Base-by-base conservation (phyloP, 352 stramenopile genomes). In the Phytophthora melonis region DNA sequence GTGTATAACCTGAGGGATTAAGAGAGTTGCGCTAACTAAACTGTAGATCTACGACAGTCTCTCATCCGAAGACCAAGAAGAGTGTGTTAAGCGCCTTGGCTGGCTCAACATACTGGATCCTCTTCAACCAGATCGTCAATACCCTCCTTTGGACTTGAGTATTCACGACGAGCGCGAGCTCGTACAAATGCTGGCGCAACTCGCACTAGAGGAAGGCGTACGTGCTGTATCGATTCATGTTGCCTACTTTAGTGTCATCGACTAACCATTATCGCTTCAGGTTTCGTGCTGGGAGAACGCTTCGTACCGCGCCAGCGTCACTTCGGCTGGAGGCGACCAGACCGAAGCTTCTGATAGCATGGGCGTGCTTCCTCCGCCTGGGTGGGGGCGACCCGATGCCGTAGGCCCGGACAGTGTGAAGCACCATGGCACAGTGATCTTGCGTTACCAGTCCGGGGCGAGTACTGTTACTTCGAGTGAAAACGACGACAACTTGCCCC, bases 41-140 rank as follows among this genome's bases (percentile, higher is more conserved):
- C n/a, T n/a, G n/a, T 30, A 92, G 84, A 87, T 92, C 3, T 82
- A 84, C 23, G 82, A 89, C 25, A 47, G 8, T 2, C 59, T 97
- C 3, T 83, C 77, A 8, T 19, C 43, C 3, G 75, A 88, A 9
- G 88, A 94, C 34, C 87, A 93, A 73, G 57, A 68, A 1, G 86
- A 92, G 61, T 85, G 90, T 36, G 72, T 91, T 2, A 81, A 79
- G 9, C 76, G 84, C 2, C 74, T 97, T 13, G 92, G 92, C 0
- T 97, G 89, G 89, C 88, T 97, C 39, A 97, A 97, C 43, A 81
- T 94, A 3, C 78, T 95, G 25, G 92, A 97, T 58, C 88, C 90
- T 3, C 54, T 83, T n/a, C 81, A 92, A 32, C 85, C 87, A 1
- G 90, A 97, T 62, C 80, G 89, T 8, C 78, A 85, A 45, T 97